These are phyloP conservation scores for Zelopaecilomyces penicillatus DNA, from an alignment of 2,329 filamentous ascomycete species.

Conservation along the genomic window DNA sequence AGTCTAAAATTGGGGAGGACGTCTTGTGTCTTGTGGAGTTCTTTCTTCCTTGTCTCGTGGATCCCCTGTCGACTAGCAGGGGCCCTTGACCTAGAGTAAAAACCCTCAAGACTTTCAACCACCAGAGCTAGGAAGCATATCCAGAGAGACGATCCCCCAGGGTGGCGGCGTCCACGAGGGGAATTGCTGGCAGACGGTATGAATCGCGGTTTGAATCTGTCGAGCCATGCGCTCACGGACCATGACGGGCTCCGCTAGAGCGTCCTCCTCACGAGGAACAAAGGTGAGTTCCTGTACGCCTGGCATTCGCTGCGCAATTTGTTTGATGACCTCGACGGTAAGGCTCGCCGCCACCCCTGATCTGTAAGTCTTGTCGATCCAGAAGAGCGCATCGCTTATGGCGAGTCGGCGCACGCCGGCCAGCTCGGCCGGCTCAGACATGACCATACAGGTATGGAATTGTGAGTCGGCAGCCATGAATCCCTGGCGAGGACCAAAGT, in stretches of 20 bases:
- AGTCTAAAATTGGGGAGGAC: too few species aligned
- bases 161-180: constrained; percentile 25
- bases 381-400: constrained; percentile 37
- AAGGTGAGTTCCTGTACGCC: constrained; percentile 35
- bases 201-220: constrained; percentile 29
- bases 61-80: too few species aligned
- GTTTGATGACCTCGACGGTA: constrained; percentile 31
- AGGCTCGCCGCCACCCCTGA: constrained; percentile 31
- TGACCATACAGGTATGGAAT: constrained; percentile 35
- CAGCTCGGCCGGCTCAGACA: constrained; percentile 34
- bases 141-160: constrained; percentile 30
- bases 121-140: constrained; percentile 13
- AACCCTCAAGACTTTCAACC: constrained; percentile 3
- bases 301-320: constrained; percentile 30
- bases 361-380: constrained; percentile 25
- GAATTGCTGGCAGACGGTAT: constrained; percentile 20
- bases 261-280: constrained; percentile 31
- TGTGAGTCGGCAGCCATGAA: constrained; percentile 38
- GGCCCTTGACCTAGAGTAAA: too few species aligned
- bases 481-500: constrained; percentile 37
- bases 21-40: too few species aligned
- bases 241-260: constrained; percentile 20
- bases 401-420: constrained; percentile 33
- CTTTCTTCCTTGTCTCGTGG: too few species aligned
- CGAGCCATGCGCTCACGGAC: constrained; percentile 26